Conservation (phyloP, 192 early-diverging fungal species). For the Backusella morwellensis region DNA sequence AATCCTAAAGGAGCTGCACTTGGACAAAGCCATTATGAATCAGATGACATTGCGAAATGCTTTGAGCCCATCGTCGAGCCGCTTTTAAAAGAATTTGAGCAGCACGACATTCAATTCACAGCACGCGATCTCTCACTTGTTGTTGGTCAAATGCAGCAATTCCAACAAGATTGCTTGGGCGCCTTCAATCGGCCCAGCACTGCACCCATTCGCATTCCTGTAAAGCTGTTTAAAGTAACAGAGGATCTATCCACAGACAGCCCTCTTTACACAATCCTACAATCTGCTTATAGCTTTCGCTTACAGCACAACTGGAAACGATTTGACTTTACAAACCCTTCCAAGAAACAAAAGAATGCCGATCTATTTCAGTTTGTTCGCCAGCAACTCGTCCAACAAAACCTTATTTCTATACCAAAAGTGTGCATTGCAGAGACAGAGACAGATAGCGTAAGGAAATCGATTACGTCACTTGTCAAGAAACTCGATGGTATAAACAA, state of each 20-base stretch:
- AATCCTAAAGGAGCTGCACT: conserved; percentile 25
- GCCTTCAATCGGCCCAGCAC: conserved; percentile 8
- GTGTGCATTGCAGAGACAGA: conserved; percentile 43
- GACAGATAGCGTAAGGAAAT: conserved; percentile 27
- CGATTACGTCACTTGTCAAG: conserved; percentile 28
- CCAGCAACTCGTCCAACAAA: conserved; percentile 20
- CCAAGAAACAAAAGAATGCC: conserved; percentile 31
- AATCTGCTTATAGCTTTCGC: conserved; percentile 44
- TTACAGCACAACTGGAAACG: conserved; percentile 35
- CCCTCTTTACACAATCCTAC: conserved; percentile 43
- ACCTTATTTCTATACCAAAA: conserved; percentile 33
- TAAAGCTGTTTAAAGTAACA: conserved; percentile 44
- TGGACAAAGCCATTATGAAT: conserved; percentile 38
- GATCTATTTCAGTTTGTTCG: conserved; percentile 42
- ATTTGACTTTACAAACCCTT: conserved; percentile 42
- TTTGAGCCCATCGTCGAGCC: conserved; percentile 39
- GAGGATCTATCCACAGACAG: conserved; percentile 8
- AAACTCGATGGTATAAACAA: conserved; percentile 42
- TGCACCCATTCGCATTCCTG: conserved; percentile 41
- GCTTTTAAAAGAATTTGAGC: conserved; percentile 38
- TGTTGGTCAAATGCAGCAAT: conserved; percentile 45
- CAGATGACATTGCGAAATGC: conserved; percentile 34
- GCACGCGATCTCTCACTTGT: conserved; percentile 44
- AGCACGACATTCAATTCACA: conserved; percentile 25
- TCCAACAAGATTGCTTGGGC: conserved; percentile 53